Conservation (phyloP, 345 rosid genomes). For the Euclidium syriacum region DNA sequence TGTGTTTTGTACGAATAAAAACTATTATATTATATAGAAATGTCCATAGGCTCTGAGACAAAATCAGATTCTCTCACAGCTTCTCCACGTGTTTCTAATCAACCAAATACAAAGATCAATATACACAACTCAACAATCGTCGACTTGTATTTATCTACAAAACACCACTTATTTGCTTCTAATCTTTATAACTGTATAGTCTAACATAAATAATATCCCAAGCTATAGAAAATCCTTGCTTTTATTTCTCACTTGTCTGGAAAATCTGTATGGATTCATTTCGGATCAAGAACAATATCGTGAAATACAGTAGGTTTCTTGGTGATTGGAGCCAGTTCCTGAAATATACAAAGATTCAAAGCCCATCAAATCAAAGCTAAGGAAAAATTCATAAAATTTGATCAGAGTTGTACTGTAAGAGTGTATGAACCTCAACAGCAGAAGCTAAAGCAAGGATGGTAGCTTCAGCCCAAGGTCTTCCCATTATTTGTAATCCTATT, state of each 20-base stretch:
- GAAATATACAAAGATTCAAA: constrained; percentile 14
- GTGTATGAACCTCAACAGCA: constrained; percentile 59
- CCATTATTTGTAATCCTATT: constrained; percentile 72
- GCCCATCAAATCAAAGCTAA: background rate
- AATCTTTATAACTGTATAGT: background rate
- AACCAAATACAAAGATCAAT: too few relatives aligned
- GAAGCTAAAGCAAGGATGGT: constrained; percentile 60
- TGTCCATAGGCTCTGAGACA: too few relatives aligned
- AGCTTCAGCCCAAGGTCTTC: constrained; percentile 88
- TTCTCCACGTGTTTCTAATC: too few relatives aligned
- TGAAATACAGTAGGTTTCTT: constrained; percentile 60
- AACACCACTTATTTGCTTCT: constrained; percentile 4
- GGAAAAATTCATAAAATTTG: background rate
- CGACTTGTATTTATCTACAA: background rate
- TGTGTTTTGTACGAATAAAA: too few relatives aligned
- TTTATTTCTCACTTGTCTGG: constrained; percentile 1
- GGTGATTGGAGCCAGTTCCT: constrained; percentile 56
- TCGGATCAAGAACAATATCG: constrained; percentile 50
- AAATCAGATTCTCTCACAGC: too few relatives aligned
- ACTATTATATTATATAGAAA: too few relatives aligned
- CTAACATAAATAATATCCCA: background rate
- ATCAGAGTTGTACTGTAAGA: too few relatives aligned
- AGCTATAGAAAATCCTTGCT: background rate
- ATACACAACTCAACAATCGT: too few relatives aligned
- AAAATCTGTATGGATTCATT: background rate